Base-by-base conservation (phyloP, 257 asterid species). In the Solanum appendiculatum region DNA sequence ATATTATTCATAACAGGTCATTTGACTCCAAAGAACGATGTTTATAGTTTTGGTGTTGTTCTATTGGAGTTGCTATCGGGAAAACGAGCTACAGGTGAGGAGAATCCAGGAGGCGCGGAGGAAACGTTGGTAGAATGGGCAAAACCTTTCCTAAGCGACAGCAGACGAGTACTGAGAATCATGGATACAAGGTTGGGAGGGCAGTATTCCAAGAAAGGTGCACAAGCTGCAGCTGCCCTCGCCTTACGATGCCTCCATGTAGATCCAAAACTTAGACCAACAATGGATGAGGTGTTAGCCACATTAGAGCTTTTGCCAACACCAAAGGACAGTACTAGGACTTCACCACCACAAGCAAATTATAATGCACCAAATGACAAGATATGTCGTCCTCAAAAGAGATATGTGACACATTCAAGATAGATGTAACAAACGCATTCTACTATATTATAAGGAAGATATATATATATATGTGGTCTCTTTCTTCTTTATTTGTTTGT, bases 171-270 rank as follows among this genome's bases (percentile, higher is more conserved):
- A 66, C 85, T 88, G 54, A 94, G 98, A 88, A 90, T 94, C 89
- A 94, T 94, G 96, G 98, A 94, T 88, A 89, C 93, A 7, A 90
- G 94, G 84, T 87, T 94, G 70, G 93, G 96, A 25, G 98, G 95
- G n/a, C 93, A 91, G 84, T 94, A 94, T 87, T 85, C 93, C 0
- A 93, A 91, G 81, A 93, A 90, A 89, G 91, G 89, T 4, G 98
- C 95, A 4, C 94, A 92, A 82, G 91, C 94, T 82, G 88, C 91
- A 20, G 93, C 95, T 1, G 86, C 91, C 63, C 90, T 93, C 27
- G 95, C 94, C 4, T 86, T 93, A 33, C 85, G 85, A 72, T 93
- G 98, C 85, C 95, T 94, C 9, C 58, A 85, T 34, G 34, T 36
- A 23, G 98, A 94, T 85, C 90, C 94, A n/a, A 92, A 88, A 78